These are phyloP conservation scores for Penicillium sp. DNA, from an alignment of 2,329 filamentous ascomycete genomes.

Conservation along the genomic window DNA sequence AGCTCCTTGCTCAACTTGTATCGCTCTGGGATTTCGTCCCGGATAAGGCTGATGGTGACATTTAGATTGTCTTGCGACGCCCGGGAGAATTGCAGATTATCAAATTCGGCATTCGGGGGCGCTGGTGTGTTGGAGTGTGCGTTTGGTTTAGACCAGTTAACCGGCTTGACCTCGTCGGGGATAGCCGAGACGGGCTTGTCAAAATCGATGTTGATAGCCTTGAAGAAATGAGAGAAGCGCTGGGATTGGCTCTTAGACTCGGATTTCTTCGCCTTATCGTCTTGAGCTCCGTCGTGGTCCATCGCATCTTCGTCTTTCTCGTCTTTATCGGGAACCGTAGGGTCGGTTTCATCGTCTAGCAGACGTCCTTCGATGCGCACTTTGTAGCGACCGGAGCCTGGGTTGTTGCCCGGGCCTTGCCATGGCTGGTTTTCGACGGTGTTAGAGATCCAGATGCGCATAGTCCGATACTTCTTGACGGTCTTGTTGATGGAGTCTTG, in stretches of 20 bases:
- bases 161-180: slow-evolving; percentile 43
- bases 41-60: slow-evolving; percentile 78
- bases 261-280: slow-evolving; percentile 28
- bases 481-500: slow-evolving; percentile 74
- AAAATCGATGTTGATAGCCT: slow-evolving; percentile 51
- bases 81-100: slow-evolving; percentile 86
- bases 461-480: slow-evolving; percentile 74
- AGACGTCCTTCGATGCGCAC: slow-evolving; percentile 90
- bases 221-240: slow-evolving; percentile 51
- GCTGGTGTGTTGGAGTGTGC: slow-evolving; percentile 50
- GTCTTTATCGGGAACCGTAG: slow-evolving; percentile 49
- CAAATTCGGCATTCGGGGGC: slow-evolving; percentile 74
- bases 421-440: slow-evolving; percentile 91
- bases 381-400: slow-evolving; percentile 57
- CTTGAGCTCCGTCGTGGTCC: slow-evolving; percentile 56
- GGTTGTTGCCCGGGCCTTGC: slow-evolving; percentile 55
- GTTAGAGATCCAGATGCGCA: slow-evolving; percentile 93
- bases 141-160: slow-evolving; percentile 86
- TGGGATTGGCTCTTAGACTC: slow-evolving; percentile 34
- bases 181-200: slow-evolving; percentile 45
- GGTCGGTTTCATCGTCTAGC: slow-evolving; percentile 65
- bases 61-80: slow-evolving; percentile 91
- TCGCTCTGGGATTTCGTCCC: slow-evolving; percentile 82
- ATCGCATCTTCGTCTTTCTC: slow-evolving; percentile 49
- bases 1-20: slow-evolving; percentile 76